A percentile compares a stretch with the other conserved stretches of the same genome.
These are phyloP conservation scores for Epichloe sibirici DNA, from an alignment of 2,329 filamentous ascomycete species.

Conservation along the genomic window DNA sequence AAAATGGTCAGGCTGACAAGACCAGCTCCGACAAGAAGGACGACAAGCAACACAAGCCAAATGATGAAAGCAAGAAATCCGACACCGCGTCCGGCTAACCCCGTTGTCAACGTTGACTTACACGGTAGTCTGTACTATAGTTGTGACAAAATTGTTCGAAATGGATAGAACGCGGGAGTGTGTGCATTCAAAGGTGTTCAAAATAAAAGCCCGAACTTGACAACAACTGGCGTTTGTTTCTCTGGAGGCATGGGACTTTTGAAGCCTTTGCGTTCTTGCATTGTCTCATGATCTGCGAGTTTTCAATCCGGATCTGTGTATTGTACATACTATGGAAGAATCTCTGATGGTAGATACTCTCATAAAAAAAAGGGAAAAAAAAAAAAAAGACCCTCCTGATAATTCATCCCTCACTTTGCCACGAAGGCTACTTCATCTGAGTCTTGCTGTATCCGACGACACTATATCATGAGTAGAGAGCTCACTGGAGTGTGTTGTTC, in stretches of 20 bases:
- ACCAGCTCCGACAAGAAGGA: constrained; percentile 8
- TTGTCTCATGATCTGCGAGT: neutral
- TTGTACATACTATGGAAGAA: constrained; percentile 19
- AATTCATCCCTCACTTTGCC: too few species aligned
- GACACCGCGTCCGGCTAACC: constrained; percentile 21
- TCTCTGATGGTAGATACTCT: constrained; percentile 11
- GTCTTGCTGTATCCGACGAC: too few species aligned
- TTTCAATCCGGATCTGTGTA: constrained; percentile 12
- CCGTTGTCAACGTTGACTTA: constrained; percentile 12
- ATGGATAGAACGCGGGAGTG: constrained; percentile 10
- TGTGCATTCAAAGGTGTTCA: constrained; percentile 27
- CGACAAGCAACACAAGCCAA: constrained; percentile 11
- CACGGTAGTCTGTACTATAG: constrained; percentile 11
- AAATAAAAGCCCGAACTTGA: constrained; percentile 15
- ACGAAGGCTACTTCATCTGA: too few species aligned
- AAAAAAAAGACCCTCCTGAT: constrained; percentile 22
- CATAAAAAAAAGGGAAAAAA: constrained; percentile 4
- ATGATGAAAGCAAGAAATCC: constrained; percentile 22
- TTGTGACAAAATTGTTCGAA: neutral
- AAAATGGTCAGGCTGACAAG: constrained; percentile 20
- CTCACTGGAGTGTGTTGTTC: too few species aligned
- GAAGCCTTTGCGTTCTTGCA: neutral
- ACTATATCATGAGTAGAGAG: too few species aligned
- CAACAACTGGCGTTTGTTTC: constrained; percentile 9
- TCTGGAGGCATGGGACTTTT: constrained; percentile 9